A percentile compares a stretch with the other conserved stretches of the same genome.
Evolutionary conservation across 169 alveolate genomes (phyloP).

Genomic region (Plasmodium gonderi): DNA sequence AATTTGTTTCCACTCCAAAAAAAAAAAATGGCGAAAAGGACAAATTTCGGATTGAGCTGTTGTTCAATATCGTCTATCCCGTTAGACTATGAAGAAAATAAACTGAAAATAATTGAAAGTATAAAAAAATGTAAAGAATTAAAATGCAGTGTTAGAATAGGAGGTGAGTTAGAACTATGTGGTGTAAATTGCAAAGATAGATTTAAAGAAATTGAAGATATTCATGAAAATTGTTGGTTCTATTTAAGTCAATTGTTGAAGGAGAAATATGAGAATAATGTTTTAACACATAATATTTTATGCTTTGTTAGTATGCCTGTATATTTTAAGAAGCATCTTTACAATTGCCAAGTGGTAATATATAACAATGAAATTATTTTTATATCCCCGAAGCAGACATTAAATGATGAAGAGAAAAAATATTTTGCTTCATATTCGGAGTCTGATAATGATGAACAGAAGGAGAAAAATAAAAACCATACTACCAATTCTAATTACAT

Average conservation of each 20-base stretch:
- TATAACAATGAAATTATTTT: constrained; percentile 54
- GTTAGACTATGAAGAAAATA: constrained; percentile 52
- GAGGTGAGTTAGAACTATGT: constrained; percentile 68
- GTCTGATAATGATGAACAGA: neutral
- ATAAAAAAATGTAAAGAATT: constrained; percentile 51
- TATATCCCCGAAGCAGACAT: constrained; percentile 50
- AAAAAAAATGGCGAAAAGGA: neutral
- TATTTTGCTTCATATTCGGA: constrained; percentile 13
- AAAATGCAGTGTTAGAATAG: constrained; percentile 53
- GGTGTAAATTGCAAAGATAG: constrained; percentile 71
- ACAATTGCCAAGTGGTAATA: constrained; percentile 40
- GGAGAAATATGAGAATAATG: constrained; percentile 9
- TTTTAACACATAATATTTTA: constrained; percentile 27
- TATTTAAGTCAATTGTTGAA: constrained; percentile 38
- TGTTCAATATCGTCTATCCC: constrained; percentile 62
- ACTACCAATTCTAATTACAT: neutral
- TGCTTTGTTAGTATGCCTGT: constrained; percentile 75
- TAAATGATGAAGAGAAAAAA: constrained; percentile 14
- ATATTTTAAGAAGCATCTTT: constrained; percentile 40
- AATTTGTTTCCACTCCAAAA: neutral
- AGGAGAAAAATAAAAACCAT: neutral
- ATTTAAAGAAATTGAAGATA: constrained; percentile 68
- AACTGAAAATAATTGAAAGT: constrained; percentile 47
- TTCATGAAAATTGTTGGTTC: constrained; percentile 63
- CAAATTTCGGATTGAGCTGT: constrained; percentile 50